A percentile compares a stretch with the other conserved stretches of the same genome.
Conservation (phyloP, 345 rosid species). For the Ceriops tagal region DNA sequence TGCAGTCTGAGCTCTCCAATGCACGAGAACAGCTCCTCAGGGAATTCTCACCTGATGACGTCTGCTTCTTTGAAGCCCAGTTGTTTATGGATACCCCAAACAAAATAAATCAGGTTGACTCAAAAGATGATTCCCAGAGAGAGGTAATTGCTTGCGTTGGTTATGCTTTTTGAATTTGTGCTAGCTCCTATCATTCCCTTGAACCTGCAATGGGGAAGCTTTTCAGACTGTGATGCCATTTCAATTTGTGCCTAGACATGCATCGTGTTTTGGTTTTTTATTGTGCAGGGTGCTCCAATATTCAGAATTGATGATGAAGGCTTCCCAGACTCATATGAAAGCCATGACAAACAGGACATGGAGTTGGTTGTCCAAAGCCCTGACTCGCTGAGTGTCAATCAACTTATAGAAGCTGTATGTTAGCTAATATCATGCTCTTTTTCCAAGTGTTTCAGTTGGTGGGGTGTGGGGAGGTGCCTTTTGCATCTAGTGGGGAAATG, state of each 20-base stretch:
- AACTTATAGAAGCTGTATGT: conserved; percentile 80
- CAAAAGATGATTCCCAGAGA: conserved; percentile 30
- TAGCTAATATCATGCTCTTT: not conserved
- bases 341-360: conserved; percentile 30
- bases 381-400: conserved; percentile 59
- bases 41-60: conserved; percentile 85
- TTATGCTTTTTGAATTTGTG: conserved; percentile 1
- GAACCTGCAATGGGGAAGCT: too few species aligned
- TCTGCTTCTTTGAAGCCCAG: conserved; percentile 69
- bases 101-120: conserved; percentile 35
- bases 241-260: not conserved
- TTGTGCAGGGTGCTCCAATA: conserved; percentile 37
- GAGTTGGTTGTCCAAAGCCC: conserved; percentile 33
- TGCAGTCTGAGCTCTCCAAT: conserved; percentile 57
- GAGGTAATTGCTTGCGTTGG: conserved; percentile 32
- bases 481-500: not conserved
- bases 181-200: conserved; percentile 10
- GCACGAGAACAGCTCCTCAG: conserved; percentile 52
- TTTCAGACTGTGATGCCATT: not conserved
- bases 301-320: conserved; percentile 54
- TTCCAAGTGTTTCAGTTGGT: not conserved
- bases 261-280: conserved; percentile 18
- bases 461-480: not conserved
- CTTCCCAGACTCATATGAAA: conserved; percentile 46
- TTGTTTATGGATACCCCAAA: conserved; percentile 44